Evolutionary conservation across 2,329 filamentous ascomycete species (phyloP), one percentile per base, ranked within the genome.

Genomic region (Xylaria sp.): DNA sequence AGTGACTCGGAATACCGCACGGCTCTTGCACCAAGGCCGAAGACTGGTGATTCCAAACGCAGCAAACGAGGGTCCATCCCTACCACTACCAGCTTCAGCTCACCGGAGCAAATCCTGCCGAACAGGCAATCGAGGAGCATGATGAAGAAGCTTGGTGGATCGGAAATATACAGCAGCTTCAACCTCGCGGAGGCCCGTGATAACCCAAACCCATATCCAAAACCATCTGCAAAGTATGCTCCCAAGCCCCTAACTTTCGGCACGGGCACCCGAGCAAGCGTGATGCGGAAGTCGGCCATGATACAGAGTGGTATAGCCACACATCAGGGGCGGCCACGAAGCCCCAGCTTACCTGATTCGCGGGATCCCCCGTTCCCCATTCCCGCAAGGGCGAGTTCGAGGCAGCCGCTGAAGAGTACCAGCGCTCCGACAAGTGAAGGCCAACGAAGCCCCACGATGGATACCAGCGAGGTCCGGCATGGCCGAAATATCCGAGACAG

Each of bases 321-420:
- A 9, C 90, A 93, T 61, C 80, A 81, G 54, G 76, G 79, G 43
- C 82, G 84, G 34, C 79, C 87, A 8, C 76, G 83, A 56, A 91
- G 85, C 66, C 86, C 88, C 44, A 91, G 81, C 69, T 72, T 85
- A 48, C 79, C 77, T 45, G 91, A 85, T 56, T 56, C 76, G 50
- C 75, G 71, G 24, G 79, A 84, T 48, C 92, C 94, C 22, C 94
- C 94, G 0, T 97, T 96, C 76, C 92, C 94, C 0, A 96, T 99
- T 6, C 94, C 94, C 0, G 88, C 87, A 2, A 82, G 94, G 52
- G 90, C 91, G 24, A 97, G 93, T 72, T 99, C 92, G 5, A 85
- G 92, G 55, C 87, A 88, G 65, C 81, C 87, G 19, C 83, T 85
- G 0, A 73, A 86, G 55, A 87, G 82, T 61, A 77, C 82, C 46